Evolutionary conservation across 805 yeast species (phyloP), one percentile per base, ranked within the genome.

Genomic region (Schizosaccharomyces osmophilus): DNA sequence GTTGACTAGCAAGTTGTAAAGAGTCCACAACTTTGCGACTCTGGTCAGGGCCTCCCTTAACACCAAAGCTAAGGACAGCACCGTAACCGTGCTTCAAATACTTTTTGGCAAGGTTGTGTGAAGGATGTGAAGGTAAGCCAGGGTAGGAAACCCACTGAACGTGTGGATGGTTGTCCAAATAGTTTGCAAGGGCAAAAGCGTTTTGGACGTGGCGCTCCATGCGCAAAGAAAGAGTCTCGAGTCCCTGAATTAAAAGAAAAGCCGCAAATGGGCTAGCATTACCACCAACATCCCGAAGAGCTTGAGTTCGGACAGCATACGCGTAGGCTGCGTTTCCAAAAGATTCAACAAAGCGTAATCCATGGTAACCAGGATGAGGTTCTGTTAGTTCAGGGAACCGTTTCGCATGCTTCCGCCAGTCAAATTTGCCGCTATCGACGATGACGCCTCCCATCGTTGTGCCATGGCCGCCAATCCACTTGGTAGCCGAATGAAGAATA

Each of bases 381-480:
- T 85, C 72, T 43, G 88, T 83, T 71, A 88, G 85, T 73, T 88
- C 95, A 62, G 97, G 97, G 78, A 79, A 93, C 72, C 83, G 85
- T 69, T 84, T 82, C 57, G 93, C 90, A 73, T 85, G 79, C 65
- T 86, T 79, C 63, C 79, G 76, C 89, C 95, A 90, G 68, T 90
- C 94, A 78, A 90, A 90, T 60, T 85, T 89, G 66, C 97, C 96
- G 45, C 88, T 81, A 71, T 90, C 96, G 59, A 90, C 78, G 66
- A 90, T 78, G 61, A 83, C 85, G 77, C 97, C 97, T 61, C 85
- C 97, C 72, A 89, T 83, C 55, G 96, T 87, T 62, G 85, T 87
- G 70, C 97, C 97, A 70, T 89, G 97, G 63, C 97, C 97, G 65
- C 95, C 95, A 66, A 89, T 89, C 96, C 96, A 90, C 61, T 89